Base-by-base conservation (phyloP, 441 rosid species). In the Populus hybrid region DNA sequence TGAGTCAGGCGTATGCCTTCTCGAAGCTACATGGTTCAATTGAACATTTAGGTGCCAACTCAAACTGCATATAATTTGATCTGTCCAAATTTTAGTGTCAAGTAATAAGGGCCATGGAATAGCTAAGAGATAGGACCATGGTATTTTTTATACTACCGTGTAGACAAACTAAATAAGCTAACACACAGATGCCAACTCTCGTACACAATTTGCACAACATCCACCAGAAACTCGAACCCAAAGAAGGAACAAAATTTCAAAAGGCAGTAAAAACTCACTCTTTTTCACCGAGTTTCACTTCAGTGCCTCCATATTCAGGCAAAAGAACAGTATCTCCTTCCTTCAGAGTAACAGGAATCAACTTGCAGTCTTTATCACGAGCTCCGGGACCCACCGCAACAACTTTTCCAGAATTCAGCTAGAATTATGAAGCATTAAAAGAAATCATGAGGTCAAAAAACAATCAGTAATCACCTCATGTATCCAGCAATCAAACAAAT, bases 251-350 rank as follows among this genome's bases (percentile, higher is more conserved):
- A 31, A 31, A 56, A 63, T 18, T 31, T 66, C 0, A 42, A 12
- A 28, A 65, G 35, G 31, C 74, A 23, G 68, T 14, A 63, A 59
- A 16, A 9, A 75, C 93, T 7, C 82, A 92, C 89, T 90, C 90
- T 81, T 91, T 91, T 26, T 92, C 95, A 59, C 88, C 92, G n/a
- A 90, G 94, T 86, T 91, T 92, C 59, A 91, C 88, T 72, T 88
- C 79, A 29, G 90, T 82, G 69, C 97, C 93, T 0, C 90, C 92
- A 11, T 83, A 91, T 23, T 91, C 91, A 31, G 93, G 92, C 78
- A 92, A 76, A 56, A 91, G 91, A 16, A 91, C 93, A 28, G 78
- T 87, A 81, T 91, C 94, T 16, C 92, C 97, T 85, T 92, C 93
- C 89, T 89, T 92, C 12, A 91, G 76, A 36, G 82, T 35, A 72